Conservation (phyloP, 179 eudicot species). For the Sideroxylon spinosum region DNA sequence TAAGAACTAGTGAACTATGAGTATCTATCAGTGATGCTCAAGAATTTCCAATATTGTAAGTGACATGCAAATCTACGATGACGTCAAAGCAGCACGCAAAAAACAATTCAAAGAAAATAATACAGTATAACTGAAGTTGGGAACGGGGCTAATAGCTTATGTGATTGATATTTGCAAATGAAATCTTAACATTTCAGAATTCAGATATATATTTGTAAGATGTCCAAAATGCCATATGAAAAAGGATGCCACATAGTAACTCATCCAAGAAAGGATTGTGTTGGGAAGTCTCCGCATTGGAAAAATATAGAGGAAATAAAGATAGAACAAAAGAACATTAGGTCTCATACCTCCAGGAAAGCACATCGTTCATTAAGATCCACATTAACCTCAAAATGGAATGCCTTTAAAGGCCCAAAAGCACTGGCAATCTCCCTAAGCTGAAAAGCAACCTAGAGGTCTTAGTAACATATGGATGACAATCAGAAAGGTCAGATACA, state of each 20-base stretch:
- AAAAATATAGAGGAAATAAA: background rate
- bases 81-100: background rate
- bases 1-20: no score
- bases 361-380: constrained; percentile 54
- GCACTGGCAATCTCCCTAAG: constrained; percentile 67
- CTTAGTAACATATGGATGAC: background rate
- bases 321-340: background rate
- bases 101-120: background rate
- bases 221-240: background rate
- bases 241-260: background rate
- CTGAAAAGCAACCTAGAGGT: constrained; percentile 40
- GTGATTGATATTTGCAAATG: background rate
- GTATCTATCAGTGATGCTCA: background rate
- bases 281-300: background rate
- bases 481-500: constrained; percentile 2
- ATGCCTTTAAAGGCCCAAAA: constrained; percentile 83
- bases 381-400: constrained; percentile 41
- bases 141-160: background rate
- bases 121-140: background rate
- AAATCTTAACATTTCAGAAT: background rate
- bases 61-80: background rate
- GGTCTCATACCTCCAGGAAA: constrained; percentile 73
- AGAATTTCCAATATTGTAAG: background rate
- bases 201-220: background rate
- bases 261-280: background rate